Conservation (phyloP, 345 rosid genomes). For the Lenwebbia sp. region DNA sequence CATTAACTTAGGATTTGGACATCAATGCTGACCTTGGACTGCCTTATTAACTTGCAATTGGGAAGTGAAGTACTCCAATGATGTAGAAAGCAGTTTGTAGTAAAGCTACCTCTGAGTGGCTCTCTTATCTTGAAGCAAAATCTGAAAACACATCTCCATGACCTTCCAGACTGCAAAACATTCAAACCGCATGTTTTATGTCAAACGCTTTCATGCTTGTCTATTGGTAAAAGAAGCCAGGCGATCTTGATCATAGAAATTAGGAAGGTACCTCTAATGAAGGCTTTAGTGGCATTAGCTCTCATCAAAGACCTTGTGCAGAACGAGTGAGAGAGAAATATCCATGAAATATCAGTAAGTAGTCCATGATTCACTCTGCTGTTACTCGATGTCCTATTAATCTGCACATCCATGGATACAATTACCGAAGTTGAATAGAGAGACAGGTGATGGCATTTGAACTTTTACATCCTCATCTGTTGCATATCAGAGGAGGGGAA, state of each 20-base stretch:
- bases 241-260: neutral
- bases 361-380: conserved; percentile 48
- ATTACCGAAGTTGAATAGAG: neutral
- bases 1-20: neutral
- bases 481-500: too few species aligned
- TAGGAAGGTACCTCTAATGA: conserved; percentile 44
- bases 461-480: neutral
- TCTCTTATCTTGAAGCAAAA: conserved; percentile 58
- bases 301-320: conserved; percentile 52
- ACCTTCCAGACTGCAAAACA: conserved; percentile 67
- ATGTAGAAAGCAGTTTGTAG: conserved; percentile 65
- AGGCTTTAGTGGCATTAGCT: conserved; percentile 67
- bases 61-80: conserved; percentile 62
- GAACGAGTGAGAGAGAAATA: conserved; percentile 71
- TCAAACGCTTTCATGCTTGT: neutral
- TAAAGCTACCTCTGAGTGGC: conserved; percentile 79
- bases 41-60: conserved; percentile 80
- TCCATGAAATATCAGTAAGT: conserved; percentile 50
- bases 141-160: conserved; percentile 67
- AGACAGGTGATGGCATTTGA: neutral
- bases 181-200: neutral
- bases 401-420: conserved; percentile 16
- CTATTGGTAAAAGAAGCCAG: neutral
- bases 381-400: conserved; percentile 57
- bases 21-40: conserved; percentile 56